These are phyloP conservation scores for Chaetothyriales sp. DNA, from an alignment of 2,329 filamentous ascomycete species.

Conservation along the genomic window DNA sequence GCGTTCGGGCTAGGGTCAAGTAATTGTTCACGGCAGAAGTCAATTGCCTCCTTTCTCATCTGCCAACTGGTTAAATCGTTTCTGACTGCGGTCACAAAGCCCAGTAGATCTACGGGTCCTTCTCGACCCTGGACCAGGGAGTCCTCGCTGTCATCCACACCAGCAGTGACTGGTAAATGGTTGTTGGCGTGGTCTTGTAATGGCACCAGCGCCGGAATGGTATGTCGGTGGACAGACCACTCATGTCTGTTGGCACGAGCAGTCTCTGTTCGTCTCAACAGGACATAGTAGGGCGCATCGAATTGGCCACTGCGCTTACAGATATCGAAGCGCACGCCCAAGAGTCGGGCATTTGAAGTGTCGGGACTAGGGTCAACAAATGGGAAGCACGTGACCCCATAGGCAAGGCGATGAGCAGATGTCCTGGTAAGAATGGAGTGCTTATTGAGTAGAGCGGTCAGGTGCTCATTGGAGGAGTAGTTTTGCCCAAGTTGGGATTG, in stretches of 20 bases:
- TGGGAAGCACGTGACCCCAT: conserved; percentile 31
- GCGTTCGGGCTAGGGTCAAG: conserved; percentile 1
- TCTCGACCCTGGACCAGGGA: conserved; percentile 10
- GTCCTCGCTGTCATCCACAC: conserved; percentile 11
- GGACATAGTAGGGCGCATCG: conserved; percentile 29
- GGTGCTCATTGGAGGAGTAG: conserved; percentile 13
- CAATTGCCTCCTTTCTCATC: conserved; percentile 25
- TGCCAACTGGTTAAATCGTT: conserved; percentile 29
- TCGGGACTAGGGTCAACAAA: conserved; percentile 30
- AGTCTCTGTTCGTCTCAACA: conserved; percentile 19
- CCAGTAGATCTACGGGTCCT: conserved; percentile 23
- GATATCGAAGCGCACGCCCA: conserved; percentile 30
- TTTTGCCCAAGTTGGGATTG: conserved; percentile 20
- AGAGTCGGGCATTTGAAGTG: conserved; percentile 18
- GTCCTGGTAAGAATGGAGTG: conserved; percentile 21
- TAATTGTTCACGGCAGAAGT: conserved; percentile 13
- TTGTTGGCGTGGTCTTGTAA: conserved; percentile 24
- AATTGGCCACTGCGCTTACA: conserved; percentile 26
- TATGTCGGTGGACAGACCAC: conserved; percentile 28
- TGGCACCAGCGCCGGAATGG: conserved; percentile 31
- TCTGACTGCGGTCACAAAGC: conserved; percentile 25
- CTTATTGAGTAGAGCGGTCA: conserved; percentile 21
- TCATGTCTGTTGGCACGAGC: conserved; percentile 5
- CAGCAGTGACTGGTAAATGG: conserved; percentile 21
- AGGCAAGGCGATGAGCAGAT: conserved; percentile 31